phyloP scores from a whole-genome alignment of 2,329 filamentous ascomycete species.

The Tolypocladium sp. region DNA sequence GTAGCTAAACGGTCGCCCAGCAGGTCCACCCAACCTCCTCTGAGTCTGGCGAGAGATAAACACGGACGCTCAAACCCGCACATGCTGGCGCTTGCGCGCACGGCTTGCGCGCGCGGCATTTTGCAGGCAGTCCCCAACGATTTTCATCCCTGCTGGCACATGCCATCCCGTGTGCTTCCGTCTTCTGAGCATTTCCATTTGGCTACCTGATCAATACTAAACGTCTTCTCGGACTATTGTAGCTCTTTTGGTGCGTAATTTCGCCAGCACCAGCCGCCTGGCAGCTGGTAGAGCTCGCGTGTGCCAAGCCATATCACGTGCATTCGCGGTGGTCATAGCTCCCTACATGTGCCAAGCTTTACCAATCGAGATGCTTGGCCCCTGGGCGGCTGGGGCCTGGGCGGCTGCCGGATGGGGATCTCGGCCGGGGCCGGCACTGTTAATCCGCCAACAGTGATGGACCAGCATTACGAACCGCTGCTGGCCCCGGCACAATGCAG shows the following conservation, averaged over 20 bases:
- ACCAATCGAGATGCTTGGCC: neutral
- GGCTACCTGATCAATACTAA: neutral
- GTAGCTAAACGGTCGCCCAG: neutral
- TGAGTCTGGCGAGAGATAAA: neutral
- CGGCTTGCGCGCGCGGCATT: neutral
- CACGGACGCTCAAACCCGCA: neutral
- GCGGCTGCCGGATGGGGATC: neutral
- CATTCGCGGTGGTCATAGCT: neutral
- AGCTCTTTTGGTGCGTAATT: too few species aligned
- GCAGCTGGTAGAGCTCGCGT: neutral
- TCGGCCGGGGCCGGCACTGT: neutral
- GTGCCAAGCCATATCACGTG: neutral
- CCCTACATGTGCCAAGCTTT: neutral
- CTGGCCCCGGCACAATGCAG: neutral
- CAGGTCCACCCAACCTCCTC: neutral
- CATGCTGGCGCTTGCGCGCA: neutral
- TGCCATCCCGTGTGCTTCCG: neutral
- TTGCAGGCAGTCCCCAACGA: neutral
- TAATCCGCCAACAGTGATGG: neutral
- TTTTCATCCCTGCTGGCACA: neutral
- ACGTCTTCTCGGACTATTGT: neutral
- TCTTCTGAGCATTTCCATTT: neutral
- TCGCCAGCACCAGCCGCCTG: too few species aligned
- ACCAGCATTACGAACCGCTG: neutral
- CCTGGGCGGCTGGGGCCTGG: neutral